These are phyloP conservation scores for Pichia manshurica DNA, from an alignment of 805 yeast genomes.

Conservation along the genomic window DNA sequence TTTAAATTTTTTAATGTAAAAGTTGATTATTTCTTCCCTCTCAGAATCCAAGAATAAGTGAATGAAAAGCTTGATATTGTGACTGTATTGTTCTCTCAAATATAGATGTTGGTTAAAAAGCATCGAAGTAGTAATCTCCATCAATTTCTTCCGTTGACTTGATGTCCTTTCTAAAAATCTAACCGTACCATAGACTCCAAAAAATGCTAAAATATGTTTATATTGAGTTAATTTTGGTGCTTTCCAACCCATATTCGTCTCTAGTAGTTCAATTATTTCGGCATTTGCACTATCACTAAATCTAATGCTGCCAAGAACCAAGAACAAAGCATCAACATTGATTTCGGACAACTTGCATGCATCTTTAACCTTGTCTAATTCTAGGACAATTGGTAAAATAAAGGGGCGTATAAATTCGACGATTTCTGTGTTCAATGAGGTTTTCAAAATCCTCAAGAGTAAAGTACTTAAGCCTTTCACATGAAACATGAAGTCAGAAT, in stretches of 20 bases:
- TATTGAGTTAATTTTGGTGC: conserved; percentile 55
- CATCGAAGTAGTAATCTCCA: conserved; percentile 46
- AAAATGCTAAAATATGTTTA: conserved; percentile 57
- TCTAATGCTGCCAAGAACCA: conserved; percentile 42
- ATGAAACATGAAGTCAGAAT: conserved; percentile 55
- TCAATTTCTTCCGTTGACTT: conserved; percentile 43
- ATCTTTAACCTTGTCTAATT: conserved; percentile 64
- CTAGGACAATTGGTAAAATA: conserved; percentile 65
- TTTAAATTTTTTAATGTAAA: conserved; percentile 41
- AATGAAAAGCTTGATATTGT: conserved; percentile 72
- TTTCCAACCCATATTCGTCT: conserved; percentile 32
- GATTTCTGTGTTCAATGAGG: conserved; percentile 49
- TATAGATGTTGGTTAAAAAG: conserved; percentile 62
- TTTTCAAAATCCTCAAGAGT: conserved; percentile 46
- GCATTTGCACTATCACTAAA: conserved; percentile 38
- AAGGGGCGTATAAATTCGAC: conserved; percentile 45
- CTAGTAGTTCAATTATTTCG: conserved; percentile 39
- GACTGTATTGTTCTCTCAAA: conserved; percentile 68
- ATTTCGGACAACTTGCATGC: conserved; percentile 67
- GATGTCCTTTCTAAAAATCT: conserved; percentile 51
- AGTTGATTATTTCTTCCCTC: conserved; percentile 37
- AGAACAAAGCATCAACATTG: conserved; percentile 45
- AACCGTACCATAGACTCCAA: conserved; percentile 65
- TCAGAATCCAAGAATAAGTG: conserved; percentile 52
- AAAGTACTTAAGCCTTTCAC: conserved; percentile 62